Conservation (phyloP, 495 filamentous ascomycete genomes). For the Neurospora cerealis region DNA sequence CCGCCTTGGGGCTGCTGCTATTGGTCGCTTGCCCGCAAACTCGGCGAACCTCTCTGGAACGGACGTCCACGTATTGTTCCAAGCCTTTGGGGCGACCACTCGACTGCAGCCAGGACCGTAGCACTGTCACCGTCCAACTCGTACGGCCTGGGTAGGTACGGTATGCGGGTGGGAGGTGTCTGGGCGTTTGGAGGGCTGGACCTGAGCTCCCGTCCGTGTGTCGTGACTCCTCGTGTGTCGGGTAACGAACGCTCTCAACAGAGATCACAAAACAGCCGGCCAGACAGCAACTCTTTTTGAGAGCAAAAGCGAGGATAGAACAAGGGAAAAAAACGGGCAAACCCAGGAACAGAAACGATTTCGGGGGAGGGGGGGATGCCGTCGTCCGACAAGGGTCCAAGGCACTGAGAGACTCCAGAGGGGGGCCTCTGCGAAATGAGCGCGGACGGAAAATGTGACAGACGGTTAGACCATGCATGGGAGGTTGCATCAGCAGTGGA, state of each 20-base stretch:
- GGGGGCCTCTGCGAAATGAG: conserved; percentile 18
- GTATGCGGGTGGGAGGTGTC: background rate
- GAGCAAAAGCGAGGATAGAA: background rate
- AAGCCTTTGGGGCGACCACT: conserved; percentile 10
- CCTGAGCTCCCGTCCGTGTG: background rate
- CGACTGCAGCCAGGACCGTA: conserved; percentile 19
- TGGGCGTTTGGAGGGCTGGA: background rate
- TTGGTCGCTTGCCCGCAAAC: conserved; percentile 11
- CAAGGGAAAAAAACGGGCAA: background rate
- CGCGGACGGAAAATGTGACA: conserved; percentile 13
- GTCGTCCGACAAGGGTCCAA: background rate
- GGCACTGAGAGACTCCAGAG: background rate
- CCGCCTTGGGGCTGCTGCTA: conserved; percentile 14
- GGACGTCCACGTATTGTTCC: background rate
- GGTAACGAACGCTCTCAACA: background rate
- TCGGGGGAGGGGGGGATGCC: background rate
- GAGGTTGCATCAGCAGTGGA: conserved; percentile 19
- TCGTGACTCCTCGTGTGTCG: background rate
- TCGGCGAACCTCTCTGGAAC: background rate
- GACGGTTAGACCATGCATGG: conserved; percentile 7
- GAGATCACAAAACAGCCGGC: background rate
- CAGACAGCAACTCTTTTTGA: background rate
- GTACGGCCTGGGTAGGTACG: background rate
- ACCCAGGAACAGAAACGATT: background rate
- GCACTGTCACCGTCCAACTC: background rate